phyloP scores from a whole-genome alignment of 2,329 filamentous ascomycete species.

The Achaetomium macrosporum region DNA sequence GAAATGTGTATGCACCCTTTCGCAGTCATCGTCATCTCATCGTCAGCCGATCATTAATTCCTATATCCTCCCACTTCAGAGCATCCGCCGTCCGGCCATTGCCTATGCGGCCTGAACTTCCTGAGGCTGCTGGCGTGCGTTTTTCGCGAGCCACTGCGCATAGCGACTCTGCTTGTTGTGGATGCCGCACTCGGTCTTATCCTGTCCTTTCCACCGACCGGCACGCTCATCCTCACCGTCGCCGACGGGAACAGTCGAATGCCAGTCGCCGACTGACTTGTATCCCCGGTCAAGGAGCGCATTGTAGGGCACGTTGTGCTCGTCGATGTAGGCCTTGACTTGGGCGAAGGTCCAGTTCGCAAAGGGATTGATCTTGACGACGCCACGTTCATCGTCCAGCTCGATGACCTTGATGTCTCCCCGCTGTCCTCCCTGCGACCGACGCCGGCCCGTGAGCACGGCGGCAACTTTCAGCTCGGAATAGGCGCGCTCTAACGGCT shows the following conservation, averaged over 20 bases:
- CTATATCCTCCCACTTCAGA: background rate
- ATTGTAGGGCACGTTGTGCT: conserved; percentile 90
- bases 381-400: conserved; percentile 75
- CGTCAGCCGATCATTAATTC: conserved; percentile 3
- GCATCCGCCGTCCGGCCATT: background rate
- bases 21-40: background rate
- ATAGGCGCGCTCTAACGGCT: conserved; percentile 90
- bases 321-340: conserved; percentile 80
- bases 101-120: conserved; percentile 14
- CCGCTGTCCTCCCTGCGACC: conserved; percentile 88
- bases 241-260: conserved; percentile 85
- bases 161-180: conserved; percentile 97
- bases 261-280: conserved; percentile 97
- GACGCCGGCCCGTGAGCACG: conserved; percentile 83
- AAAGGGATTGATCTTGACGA: conserved; percentile 96
- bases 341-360: conserved; percentile 91
- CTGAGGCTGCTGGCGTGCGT: conserved; percentile 13
- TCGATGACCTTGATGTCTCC: conserved; percentile 88
- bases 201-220: conserved; percentile 92
- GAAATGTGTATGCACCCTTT: background rate
- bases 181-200: conserved; percentile 97
- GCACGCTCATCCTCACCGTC: conserved; percentile 94
- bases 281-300: conserved; percentile 87
- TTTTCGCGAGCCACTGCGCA: conserved; percentile 61
- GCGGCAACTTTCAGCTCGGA: conserved; percentile 80